Conservation (phyloP, 371 early-diverging fungal genomes). For the Actinomortierella ambigua region DNA sequence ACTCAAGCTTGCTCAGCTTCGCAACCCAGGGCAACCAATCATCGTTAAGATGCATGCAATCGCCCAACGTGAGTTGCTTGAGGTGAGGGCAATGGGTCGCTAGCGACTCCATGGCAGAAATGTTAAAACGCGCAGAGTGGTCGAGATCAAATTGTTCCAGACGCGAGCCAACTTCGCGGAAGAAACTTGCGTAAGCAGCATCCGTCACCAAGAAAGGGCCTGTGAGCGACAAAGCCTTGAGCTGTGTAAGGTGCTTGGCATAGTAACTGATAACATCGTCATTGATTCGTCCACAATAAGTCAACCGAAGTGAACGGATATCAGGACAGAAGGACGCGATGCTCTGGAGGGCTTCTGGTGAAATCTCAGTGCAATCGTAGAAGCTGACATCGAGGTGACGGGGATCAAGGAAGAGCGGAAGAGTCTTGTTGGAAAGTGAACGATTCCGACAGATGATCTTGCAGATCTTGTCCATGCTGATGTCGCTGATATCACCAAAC, state of each 20-base stretch:
- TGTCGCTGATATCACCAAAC: constrained; percentile 77
- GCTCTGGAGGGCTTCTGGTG: constrained; percentile 54
- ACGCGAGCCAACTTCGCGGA: constrained; percentile 52
- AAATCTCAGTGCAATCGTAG: constrained; percentile 84
- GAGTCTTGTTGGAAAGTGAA: constrained; percentile 62
- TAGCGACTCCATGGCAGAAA: constrained; percentile 57
- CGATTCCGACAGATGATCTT: constrained; percentile 83
- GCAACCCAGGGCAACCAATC: constrained; percentile 53
- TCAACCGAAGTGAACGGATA: constrained; percentile 62
- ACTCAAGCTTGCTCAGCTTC: constrained; percentile 46
- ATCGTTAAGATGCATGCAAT: constrained; percentile 58
- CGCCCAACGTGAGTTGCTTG: constrained; percentile 58
- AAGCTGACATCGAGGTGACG: constrained; percentile 58
- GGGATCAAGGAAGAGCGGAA: constrained; percentile 77
- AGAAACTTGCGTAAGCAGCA: constrained; percentile 63
- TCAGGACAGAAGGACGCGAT: constrained; percentile 72
- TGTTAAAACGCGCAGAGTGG: constrained; percentile 66
- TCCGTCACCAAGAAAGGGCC: constrained; percentile 78
- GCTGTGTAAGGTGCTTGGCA: constrained; percentile 48
- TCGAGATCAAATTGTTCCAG: constrained; percentile 65
- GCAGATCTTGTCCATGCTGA: constrained; percentile 73
- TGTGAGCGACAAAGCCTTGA: constrained; percentile 65
- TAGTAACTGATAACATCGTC: constrained; percentile 59
- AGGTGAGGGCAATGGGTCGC: constrained; percentile 60
- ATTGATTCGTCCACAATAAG: constrained; percentile 79